Percentiles rank a stretch among this genome's conserved stretches.
phyloP scores from a whole-genome alignment of 331 rosid species.

The Spiraea crenata region DNA sequence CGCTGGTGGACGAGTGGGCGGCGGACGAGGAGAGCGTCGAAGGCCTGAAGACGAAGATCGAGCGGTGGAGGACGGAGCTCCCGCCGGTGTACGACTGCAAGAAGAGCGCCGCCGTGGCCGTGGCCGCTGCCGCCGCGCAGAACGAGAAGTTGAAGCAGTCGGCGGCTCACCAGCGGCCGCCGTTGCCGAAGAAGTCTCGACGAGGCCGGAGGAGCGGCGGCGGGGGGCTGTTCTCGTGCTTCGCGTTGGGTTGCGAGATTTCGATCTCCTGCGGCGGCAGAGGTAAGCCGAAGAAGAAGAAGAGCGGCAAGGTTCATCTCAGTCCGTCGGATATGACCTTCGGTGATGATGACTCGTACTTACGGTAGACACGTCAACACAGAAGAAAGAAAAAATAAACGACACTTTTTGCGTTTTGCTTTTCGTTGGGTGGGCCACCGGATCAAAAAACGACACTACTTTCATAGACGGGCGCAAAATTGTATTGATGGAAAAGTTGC shows the following conservation, averaged over 20 bases:
- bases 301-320: conserved; percentile 13
- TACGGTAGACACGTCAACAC: neutral
- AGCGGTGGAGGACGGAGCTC: conserved; percentile 66
- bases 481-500: too few species aligned
- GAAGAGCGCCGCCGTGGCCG: neutral
- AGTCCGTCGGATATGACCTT: conserved; percentile 45
- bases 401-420: neutral
- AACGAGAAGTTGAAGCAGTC: conserved; percentile 16
- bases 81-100: conserved; percentile 48
- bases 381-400: neutral
- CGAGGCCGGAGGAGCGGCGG: conserved; percentile 14
- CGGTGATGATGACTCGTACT: conserved; percentile 37
- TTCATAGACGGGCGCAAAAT: neutral
- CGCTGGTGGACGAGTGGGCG: conserved; percentile 59
- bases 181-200: neutral
- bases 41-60: conserved; percentile 64
- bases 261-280: conserved; percentile 58
- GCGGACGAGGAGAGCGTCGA: conserved; percentile 46
- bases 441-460: neutral
- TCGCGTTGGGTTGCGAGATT: conserved; percentile 63
- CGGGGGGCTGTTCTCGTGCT: conserved; percentile 61
- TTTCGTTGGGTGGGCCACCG: neutral
- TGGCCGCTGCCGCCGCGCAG: neutral
- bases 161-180: neutral
- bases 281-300: conserved; percentile 40